phyloP scores from a whole-genome alignment of 1,284 basidiomycete species.

The Xanthoconium separans region DNA sequence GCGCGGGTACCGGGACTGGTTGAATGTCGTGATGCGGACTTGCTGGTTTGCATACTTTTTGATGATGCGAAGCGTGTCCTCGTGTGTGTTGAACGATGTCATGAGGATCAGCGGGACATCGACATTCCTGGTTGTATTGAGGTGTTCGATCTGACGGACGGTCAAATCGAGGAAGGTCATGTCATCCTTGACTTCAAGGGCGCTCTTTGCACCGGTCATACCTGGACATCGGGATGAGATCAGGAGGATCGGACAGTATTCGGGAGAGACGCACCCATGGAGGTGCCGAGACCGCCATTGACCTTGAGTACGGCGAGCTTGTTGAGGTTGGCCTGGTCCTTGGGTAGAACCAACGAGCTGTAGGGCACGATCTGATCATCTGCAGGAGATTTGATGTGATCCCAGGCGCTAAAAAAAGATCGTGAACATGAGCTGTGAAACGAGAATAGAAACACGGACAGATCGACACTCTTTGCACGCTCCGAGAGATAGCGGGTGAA shows the following conservation, averaged over 20 bases:
- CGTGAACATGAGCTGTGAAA: conserved; percentile 8
- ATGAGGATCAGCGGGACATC: conserved; percentile 98
- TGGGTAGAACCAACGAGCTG: conserved; percentile 61
- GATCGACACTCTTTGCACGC: conserved; percentile 91
- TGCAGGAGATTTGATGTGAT: conserved; percentile 94
- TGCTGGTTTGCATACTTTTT: conserved; percentile 99
- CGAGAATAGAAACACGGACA: conserved; percentile 59
- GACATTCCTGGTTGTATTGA: conserved; percentile 69
- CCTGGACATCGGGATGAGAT: conserved; percentile 41
- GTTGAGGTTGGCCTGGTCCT: conserved; percentile 74
- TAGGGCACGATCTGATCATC: conserved; percentile 94
- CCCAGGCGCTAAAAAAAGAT: conserved; percentile 78
- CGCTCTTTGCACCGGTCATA: conserved; percentile 92
- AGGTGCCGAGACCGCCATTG: conserved; percentile 98
- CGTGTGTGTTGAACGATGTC: conserved; percentile 99
- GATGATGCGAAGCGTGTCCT: conserved; percentile 96
- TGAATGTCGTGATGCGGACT: conserved; percentile 93
- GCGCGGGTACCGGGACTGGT: conserved; percentile 98
- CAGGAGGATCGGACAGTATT: not conserved
- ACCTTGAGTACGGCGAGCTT: conserved; percentile 99
- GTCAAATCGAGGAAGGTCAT: conserved; percentile 99
- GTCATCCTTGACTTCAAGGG: conserved; percentile 92
- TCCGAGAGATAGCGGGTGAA: conserved; percentile 98
- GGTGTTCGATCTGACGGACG: conserved; percentile 94
- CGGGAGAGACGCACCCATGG: conserved; percentile 70